A percentile compares a stretch with the other conserved stretches of the same genome.
These are phyloP conservation scores for Aulographum hederae DNA, from an alignment of 2,329 filamentous ascomycete species.

Conservation along the genomic window DNA sequence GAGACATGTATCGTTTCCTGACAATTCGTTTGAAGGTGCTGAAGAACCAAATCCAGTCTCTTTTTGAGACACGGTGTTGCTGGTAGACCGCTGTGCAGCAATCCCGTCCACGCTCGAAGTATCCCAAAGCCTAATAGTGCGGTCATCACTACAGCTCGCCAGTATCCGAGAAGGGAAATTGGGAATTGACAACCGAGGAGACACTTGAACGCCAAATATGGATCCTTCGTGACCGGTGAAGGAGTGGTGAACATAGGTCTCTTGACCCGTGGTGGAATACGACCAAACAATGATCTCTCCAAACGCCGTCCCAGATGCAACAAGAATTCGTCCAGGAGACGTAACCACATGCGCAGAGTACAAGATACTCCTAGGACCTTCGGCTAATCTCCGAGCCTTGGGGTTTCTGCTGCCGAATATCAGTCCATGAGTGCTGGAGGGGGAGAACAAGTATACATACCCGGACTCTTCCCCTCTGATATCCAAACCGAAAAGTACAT, in stretches of 20 bases:
- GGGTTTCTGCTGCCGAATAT: slow-evolving; percentile 1
- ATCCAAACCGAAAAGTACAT: slow-evolving; percentile 46
- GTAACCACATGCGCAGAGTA: too few species aligned
- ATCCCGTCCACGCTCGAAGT: slow-evolving; percentile 1
- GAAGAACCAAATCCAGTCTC: too few species aligned
- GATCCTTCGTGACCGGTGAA: slow-evolving; percentile 72
- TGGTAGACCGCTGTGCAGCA: too few species aligned
- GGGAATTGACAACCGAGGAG: slow-evolving; percentile 17
- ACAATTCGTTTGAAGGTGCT: too few species aligned
- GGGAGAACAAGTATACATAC: neutral
- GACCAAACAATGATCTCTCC: slow-evolving; percentile 89
- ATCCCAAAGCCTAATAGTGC: slow-evolving; percentile 49
- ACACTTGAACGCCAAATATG: slow-evolving; percentile 78
- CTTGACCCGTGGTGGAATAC: slow-evolving; percentile 21
- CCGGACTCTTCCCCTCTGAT: slow-evolving; percentile 2
- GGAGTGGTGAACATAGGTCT: slow-evolving; percentile 23
- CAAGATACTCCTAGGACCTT: too few species aligned
- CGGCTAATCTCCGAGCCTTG: too few species aligned
- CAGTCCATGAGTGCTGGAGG: slow-evolving; percentile 3
- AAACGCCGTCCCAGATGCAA: slow-evolving; percentile 84
- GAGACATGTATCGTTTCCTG: too few species aligned
- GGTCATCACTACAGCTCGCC: slow-evolving; percentile 86
- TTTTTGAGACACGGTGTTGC: too few species aligned
- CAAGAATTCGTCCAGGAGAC: slow-evolving; percentile 39
- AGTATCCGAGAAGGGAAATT: slow-evolving; percentile 31